Base-by-base conservation (phyloP, 768 basidiomycete genomes). In the Holtermannia corniformis region DNA sequence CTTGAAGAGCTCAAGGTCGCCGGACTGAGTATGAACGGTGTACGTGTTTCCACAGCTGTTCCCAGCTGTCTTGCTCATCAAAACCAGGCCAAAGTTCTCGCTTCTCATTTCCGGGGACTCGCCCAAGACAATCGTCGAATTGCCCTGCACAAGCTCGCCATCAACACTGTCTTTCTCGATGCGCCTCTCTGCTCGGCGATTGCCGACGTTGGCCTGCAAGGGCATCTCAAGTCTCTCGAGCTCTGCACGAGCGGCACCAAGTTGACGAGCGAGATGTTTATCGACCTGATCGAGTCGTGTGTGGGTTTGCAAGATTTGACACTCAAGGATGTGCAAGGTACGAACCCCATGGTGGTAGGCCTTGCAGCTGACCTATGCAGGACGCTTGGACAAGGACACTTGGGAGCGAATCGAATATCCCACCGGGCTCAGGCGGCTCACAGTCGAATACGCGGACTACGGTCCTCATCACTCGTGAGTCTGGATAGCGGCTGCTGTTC, bases 371-470 rank as follows among this genome's bases (percentile, higher is more conserved):
- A 13, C 16, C 16, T n/a, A n/a, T 1, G 12, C 20, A 61, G 56
- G 60, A 43, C 60, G 54, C 21, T 28, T 61, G 13, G 53, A 52
- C 26, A 57, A 56, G 37, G 47, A 54, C 24, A 52, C 56, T 12
- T 61, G 60, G 60, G 42, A 47, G 3, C 16, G 13, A 42, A 58
- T 61, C 24, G 41, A 50, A 3, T 61, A 56, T 56, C 60, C 60
- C n/a, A 5, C 40, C n/a, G 42, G 22, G 14, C 49, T 61, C 5
- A 16, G 21, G 10, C 27, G 42, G 5, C 23, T 61, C 7, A 48
- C 47, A n/a, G 48, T 61, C 23, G 50, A 52, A 7, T 52, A 55
- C 37, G 13, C 22, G 4, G 58, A 60, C 16, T 25, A n/a, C 28
- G 20, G 49, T 3, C 23, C 28, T 5, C 51, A 53, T 20, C 55